Conservation (phyloP, 73 alveolate genomes). For the Breviolum minutum region DNA sequence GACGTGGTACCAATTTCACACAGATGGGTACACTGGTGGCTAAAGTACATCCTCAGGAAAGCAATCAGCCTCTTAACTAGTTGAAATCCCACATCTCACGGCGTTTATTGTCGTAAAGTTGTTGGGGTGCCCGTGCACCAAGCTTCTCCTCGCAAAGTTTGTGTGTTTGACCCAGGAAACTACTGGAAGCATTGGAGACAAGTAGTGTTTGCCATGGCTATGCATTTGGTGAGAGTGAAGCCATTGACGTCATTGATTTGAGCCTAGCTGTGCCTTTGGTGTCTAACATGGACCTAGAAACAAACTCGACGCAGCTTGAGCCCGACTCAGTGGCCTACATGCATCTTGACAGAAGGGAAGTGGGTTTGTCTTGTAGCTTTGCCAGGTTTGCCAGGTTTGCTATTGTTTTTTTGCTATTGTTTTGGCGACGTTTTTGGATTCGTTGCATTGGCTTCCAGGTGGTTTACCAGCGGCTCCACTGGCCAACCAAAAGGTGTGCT, state of each 20-base stretch:
- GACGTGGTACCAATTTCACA: not conserved
- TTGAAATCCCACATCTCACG: not conserved
- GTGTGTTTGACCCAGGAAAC: not conserved
- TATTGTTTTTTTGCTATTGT: too few species aligned
- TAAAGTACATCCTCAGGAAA: not conserved
- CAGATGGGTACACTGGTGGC: not conserved
- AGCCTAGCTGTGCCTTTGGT: conserved; percentile 52
- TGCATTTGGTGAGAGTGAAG: not conserved
- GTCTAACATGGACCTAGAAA: not conserved
- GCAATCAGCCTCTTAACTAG: not conserved
- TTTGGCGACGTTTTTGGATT: too few species aligned
- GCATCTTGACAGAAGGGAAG: not conserved
- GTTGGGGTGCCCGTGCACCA: not conserved
- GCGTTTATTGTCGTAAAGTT: too few species aligned
- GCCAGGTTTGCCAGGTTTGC: not conserved
- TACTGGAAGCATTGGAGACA: conserved; percentile 5
- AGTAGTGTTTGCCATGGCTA: not conserved
- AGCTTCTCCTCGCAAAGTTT: not conserved
- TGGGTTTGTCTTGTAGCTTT: too few species aligned
- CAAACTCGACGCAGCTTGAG: not conserved
- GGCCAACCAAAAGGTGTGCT: conserved; percentile 86
- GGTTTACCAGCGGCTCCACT: conserved; percentile 92
- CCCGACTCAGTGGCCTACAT: conserved; percentile 62
- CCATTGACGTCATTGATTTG: conserved; percentile 64
- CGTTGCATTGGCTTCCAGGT: not conserved